These are phyloP conservation scores for Begonia fuchsioides DNA, from an alignment of 306 rosid species.

Conservation along the genomic window DNA sequence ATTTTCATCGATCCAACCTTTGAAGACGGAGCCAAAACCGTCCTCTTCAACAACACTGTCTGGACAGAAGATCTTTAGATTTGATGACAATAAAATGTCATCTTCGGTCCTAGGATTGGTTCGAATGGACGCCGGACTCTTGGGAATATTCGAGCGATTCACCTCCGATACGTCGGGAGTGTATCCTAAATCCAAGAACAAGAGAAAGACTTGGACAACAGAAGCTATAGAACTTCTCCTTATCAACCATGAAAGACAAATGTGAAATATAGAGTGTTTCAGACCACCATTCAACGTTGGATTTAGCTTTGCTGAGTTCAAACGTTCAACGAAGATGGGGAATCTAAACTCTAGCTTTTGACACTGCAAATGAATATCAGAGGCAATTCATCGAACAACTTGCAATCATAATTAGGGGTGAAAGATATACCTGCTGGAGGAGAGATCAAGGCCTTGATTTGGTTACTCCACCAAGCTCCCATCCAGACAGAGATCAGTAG, in stretches of 20 bases:
- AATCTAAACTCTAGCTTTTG: too few species aligned
- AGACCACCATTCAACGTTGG: too few species aligned
- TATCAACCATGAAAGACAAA: too few species aligned
- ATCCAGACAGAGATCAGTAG: slow-evolving; percentile 24
- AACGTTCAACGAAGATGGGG: too few species aligned
- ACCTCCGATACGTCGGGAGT: slow-evolving; percentile 50
- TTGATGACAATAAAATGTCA: slow-evolving; percentile 5
- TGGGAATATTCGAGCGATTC: slow-evolving; percentile 23
- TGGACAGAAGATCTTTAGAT: slow-evolving; percentile 1
- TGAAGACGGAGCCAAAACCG: slow-evolving; percentile 7
- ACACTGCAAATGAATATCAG: too few species aligned
- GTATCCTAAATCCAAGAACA: slow-evolving; percentile 28
- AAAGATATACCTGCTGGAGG: slow-evolving; percentile 34
- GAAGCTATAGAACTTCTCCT: too few species aligned
- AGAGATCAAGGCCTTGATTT: slow-evolving; percentile 56
- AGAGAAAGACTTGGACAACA: background rate
- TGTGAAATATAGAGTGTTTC: too few species aligned
- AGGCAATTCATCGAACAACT: too few species aligned
- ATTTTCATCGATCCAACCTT: slow-evolving; percentile 8
- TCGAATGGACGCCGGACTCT: slow-evolving; percentile 45
- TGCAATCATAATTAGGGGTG: background rate
- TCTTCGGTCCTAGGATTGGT: slow-evolving; percentile 16
- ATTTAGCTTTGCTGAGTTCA: too few species aligned
- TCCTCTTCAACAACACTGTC: slow-evolving; percentile 7
- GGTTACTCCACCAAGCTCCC: slow-evolving; percentile 91